Conservation (phyloP, 2,329 filamentous ascomycete genomes). For the Sclerotinia minor region DNA sequence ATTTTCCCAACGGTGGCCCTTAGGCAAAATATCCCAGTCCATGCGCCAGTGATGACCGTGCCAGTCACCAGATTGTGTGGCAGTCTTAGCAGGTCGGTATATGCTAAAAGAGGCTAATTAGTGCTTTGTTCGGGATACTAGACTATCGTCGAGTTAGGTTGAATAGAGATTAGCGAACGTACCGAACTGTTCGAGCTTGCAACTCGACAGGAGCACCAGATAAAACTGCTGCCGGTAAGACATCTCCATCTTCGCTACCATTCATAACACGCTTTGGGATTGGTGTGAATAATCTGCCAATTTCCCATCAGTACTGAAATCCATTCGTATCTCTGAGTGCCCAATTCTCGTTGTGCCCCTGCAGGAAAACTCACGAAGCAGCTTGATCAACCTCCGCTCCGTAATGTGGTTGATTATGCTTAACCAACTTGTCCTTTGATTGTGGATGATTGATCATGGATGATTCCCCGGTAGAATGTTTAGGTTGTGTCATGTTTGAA, state of each 20-base stretch:
- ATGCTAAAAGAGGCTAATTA: constrained; percentile 59
- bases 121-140: constrained; percentile 27
- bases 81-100: constrained; percentile 87
- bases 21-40: constrained; percentile 94
- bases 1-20: constrained; percentile 98
- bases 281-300: constrained; percentile 78
- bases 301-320: constrained; percentile 28
- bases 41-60: constrained; percentile 86
- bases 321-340: constrained; percentile 8
- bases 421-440: constrained; percentile 28
- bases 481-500: constrained; percentile 42
- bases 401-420: constrained; percentile 72
- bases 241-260: constrained; percentile 76
- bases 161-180: constrained; percentile 41
- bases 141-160: not conserved
- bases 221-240: constrained; percentile 78
- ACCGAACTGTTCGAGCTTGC: constrained; percentile 92
- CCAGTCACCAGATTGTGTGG: constrained; percentile 92
- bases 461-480: constrained; percentile 45
- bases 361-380: constrained; percentile 69
- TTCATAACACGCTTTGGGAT: constrained; percentile 88
- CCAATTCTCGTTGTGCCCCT: constrained; percentile 32
- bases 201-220: constrained; percentile 93
- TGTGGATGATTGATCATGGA: constrained; percentile 28
- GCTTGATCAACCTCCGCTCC: constrained; percentile 79